phyloP scores from a whole-genome alignment of 2,329 filamentous ascomycete genomes.

The Diaporthe sp. region DNA sequence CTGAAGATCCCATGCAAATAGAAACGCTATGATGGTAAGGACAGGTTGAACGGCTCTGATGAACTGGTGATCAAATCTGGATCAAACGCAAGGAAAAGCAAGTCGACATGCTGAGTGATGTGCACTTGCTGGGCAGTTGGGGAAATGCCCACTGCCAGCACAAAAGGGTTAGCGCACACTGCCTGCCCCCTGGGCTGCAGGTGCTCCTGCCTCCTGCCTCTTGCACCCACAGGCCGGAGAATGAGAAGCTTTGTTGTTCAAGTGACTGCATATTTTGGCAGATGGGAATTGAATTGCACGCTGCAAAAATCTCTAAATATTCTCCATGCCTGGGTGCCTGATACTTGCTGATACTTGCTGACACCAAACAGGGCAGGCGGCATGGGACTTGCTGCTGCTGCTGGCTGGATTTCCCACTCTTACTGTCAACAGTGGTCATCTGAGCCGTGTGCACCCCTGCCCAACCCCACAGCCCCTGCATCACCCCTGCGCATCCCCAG shows the following conservation, averaged over 20 bases:
- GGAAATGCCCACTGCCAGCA: constrained; percentile 9
- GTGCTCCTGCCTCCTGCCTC: not conserved
- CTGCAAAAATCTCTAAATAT: not conserved
- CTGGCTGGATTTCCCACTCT: not conserved
- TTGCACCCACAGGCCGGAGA: not conserved
- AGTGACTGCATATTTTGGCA: not conserved
- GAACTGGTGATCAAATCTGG: constrained; percentile 19
- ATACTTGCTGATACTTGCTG: too few species aligned
- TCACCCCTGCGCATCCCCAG: not conserved
- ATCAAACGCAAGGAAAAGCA: constrained; percentile 21
- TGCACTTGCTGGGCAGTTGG: not conserved
- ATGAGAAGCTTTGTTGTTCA: not conserved
- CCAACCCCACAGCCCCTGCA: not conserved
- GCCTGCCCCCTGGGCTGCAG: constrained; percentile 15
- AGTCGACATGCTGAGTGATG: not conserved
- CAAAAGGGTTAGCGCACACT: constrained; percentile 8
- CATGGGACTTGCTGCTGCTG: not conserved
- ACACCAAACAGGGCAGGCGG: not conserved
- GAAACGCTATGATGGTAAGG: not conserved
- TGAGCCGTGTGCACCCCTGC: not conserved
- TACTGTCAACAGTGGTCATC: not conserved
- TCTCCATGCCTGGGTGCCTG: not conserved
- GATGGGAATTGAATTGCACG: not conserved
- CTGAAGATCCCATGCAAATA: constrained; percentile 3
- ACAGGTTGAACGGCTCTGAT: not conserved